These are phyloP conservation scores for Boletus speciosus DNA, from an alignment of 768 basidiomycete genomes.

Conservation along the genomic window DNA sequence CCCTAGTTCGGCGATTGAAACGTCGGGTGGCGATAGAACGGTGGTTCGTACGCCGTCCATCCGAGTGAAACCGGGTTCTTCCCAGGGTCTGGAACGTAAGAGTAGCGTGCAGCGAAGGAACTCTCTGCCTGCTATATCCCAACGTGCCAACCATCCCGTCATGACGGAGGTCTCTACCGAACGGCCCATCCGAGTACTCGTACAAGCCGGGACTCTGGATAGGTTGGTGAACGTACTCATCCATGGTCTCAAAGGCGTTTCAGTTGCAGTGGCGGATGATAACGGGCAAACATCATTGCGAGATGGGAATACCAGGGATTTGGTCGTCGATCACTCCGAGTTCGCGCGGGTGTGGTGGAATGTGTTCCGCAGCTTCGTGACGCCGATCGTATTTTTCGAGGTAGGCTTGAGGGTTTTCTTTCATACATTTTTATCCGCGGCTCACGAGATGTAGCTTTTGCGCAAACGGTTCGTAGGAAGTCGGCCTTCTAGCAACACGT, in stretches of 20 bases:
- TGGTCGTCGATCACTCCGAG: constrained; percentile 69
- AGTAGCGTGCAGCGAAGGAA: constrained; percentile 69
- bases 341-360: constrained; percentile 82
- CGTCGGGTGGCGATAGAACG: constrained; percentile 35
- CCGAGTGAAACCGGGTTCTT: constrained; percentile 68
- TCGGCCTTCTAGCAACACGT: constrained; percentile 41
- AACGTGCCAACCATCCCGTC: constrained; percentile 53
- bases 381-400: constrained; percentile 82
- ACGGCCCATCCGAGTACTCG: constrained; percentile 68
- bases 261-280: constrained; percentile 80
- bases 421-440: background rate
- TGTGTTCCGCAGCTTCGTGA: constrained; percentile 76
- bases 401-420: constrained; percentile 37
- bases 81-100: constrained; percentile 72
- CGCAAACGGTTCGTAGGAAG: constrained; percentile 66
- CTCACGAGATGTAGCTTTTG: constrained; percentile 49
- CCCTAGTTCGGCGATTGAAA: constrained; percentile 56
- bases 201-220: constrained; percentile 76
- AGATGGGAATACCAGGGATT: constrained; percentile 68
- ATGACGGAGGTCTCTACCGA: constrained; percentile 64
- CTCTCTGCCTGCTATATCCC: constrained; percentile 75
- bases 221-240: constrained; percentile 71
- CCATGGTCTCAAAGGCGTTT: constrained; percentile 72
- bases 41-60: constrained; percentile 68
- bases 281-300: constrained; percentile 80